These are phyloP conservation scores for Suillus subaureus DNA, from an alignment of 768 basidiomycete genomes.

Conservation along the genomic window DNA sequence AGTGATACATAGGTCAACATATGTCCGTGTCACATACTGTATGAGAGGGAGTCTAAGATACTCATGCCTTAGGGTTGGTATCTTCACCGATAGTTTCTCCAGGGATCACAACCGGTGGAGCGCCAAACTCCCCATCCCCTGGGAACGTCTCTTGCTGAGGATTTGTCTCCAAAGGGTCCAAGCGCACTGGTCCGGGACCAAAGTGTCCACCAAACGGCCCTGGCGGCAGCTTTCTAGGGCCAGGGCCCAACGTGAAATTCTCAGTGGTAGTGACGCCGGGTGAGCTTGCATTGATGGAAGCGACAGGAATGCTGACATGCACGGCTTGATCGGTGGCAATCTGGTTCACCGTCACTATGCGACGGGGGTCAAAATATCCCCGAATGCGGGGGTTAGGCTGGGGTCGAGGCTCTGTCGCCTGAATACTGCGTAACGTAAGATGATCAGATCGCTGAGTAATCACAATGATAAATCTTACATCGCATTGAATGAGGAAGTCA, in stretches of 20 bases:
- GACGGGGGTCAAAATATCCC: slow-evolving; percentile 39
- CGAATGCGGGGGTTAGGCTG: slow-evolving; percentile 20
- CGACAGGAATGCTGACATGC: slow-evolving; percentile 26
- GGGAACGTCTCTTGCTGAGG: slow-evolving; percentile 25
- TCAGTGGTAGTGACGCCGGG: slow-evolving; percentile 13
- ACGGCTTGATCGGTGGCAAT: slow-evolving; percentile 29
- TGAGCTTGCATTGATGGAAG: slow-evolving; percentile 14
- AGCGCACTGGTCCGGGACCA: slow-evolving; percentile 21
- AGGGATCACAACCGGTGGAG: slow-evolving; percentile 25
- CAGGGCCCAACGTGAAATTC: slow-evolving; percentile 27
- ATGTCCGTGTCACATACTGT: background rate
- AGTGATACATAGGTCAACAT: background rate
- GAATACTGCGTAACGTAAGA: slow-evolving; percentile 20
- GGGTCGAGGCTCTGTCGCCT: slow-evolving; percentile 31
- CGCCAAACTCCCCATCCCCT: slow-evolving; percentile 30
- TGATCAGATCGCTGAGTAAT: background rate
- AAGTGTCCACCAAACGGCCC: slow-evolving; percentile 17
- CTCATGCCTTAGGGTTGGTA: background rate
- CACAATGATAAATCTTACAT: slow-evolving; percentile 29
- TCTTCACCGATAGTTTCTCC: slow-evolving; percentile 31
- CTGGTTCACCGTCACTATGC: slow-evolving; percentile 35
- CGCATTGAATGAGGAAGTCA: slow-evolving; percentile 41
- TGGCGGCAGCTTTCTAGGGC: slow-evolving; percentile 13
- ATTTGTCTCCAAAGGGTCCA: slow-evolving; percentile 26
- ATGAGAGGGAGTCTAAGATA: too few relatives aligned